A percentile compares a stretch with the other conserved stretches of the same genome.
Conservation (phyloP, 75 land plant genomes). For the Sequoiadendron giganteum region DNA sequence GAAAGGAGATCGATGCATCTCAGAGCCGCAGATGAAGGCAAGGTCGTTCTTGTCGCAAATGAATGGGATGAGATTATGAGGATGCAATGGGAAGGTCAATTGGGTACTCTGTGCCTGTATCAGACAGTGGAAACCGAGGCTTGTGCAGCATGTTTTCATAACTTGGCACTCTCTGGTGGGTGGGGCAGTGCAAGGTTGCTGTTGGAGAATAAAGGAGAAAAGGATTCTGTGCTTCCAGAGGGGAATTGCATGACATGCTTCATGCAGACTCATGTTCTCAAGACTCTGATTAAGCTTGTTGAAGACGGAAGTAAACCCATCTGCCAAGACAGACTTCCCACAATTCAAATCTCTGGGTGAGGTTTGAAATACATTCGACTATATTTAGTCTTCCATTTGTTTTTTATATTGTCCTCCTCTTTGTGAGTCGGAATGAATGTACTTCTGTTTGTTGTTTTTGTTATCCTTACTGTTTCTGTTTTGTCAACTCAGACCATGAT, state of each 20-base stretch:
- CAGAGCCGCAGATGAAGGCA: background rate
- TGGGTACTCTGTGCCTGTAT: conserved; percentile 24
- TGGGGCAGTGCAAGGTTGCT: background rate
- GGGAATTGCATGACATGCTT: conserved; percentile 23
- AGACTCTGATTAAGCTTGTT: conserved; percentile 10
- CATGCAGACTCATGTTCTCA: conserved; percentile 21
- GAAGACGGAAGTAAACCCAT: conserved; percentile 7
- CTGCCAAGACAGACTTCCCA: conserved; percentile 3
- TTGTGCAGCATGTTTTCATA: conserved; percentile 16
- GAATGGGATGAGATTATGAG: conserved; percentile 20
- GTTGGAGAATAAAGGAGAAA: background rate
- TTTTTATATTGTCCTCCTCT: too few species aligned
- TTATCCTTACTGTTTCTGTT: background rate
- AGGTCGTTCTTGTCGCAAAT: background rate
- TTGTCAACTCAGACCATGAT: too few species aligned
- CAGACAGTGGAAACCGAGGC: conserved; percentile 5
- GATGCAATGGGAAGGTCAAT: conserved; percentile 16
- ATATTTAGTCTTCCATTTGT: background rate
- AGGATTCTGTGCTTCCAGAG: conserved; percentile 4
- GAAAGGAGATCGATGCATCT: background rate
- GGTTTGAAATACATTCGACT: background rate
- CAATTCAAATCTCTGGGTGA: background rate
- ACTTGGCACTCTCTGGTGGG: background rate
- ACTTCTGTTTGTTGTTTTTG: background rate
- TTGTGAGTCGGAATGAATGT: background rate